These are phyloP conservation scores for Luffa aegyptiaca DNA, from an alignment of 306 rosid species.

Conservation along the genomic window DNA sequence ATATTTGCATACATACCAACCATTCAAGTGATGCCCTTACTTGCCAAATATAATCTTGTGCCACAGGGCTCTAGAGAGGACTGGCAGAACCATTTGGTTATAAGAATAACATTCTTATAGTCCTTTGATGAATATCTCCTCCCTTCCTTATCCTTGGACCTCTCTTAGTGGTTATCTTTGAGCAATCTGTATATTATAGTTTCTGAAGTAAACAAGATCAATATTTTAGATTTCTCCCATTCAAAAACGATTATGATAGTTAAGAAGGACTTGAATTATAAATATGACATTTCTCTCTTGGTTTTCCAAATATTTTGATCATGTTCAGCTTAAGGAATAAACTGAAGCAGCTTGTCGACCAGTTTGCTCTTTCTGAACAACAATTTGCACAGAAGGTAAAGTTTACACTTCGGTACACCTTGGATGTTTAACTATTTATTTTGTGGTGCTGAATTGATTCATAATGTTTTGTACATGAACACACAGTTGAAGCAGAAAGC, in stretches of 20 bases:
- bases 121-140: background rate
- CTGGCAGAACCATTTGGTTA: background rate
- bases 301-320: background rate
- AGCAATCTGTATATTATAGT: background rate
- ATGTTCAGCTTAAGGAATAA: conserved; percentile 70
- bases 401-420: conserved; percentile 7
- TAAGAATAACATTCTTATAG: background rate
- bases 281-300: background rate
- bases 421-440: conserved; percentile 9
- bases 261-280: background rate
- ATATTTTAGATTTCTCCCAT: background rate
- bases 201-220: background rate
- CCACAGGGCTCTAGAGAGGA: background rate
- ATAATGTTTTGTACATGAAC: conserved; percentile 25
- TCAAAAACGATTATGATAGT: background rate
- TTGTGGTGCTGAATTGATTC: conserved; percentile 6
- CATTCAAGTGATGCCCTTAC: background rate
- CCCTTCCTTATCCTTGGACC: background rate
- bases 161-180: background rate
- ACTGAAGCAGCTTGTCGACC: conserved; percentile 70
- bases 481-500: conserved; percentile 79
- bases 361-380: conserved; percentile 66
- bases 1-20: background rate
- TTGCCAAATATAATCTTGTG: background rate
- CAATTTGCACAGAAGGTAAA: conserved; percentile 69